A percentile compares a stretch with the other conserved stretches of the same genome.
These are phyloP conservation scores for Suhomyces panamericanus DNA, from an alignment of 1,139 yeast genomes.

Conservation along the genomic window DNA sequence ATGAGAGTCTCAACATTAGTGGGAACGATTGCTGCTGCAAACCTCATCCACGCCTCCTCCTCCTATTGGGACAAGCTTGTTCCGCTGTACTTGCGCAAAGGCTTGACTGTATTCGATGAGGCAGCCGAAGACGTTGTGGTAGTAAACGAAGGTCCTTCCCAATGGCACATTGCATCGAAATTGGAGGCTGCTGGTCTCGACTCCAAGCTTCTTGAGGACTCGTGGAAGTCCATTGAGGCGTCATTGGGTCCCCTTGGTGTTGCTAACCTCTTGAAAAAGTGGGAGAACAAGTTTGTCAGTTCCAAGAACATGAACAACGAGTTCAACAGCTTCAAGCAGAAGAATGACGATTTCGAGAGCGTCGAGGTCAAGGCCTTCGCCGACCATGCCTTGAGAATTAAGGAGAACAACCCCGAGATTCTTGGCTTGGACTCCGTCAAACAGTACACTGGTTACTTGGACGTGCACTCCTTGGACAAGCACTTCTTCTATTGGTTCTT, in stretches of 20 bases:
- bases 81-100: slow-evolving; percentile 2
- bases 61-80: slow-evolving; percentile 7
- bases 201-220: slow-evolving; percentile 13
- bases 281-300: slow-evolving; percentile 15
- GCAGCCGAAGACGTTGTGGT: slow-evolving; percentile 8
- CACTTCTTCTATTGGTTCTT: slow-evolving; percentile 83
- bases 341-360: slow-evolving; percentile 13
- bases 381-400: slow-evolving; percentile 43
- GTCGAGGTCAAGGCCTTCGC: slow-evolving; percentile 21
- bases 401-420: slow-evolving; percentile 40
- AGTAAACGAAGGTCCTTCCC: slow-evolving; percentile 7
- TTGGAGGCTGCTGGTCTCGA: slow-evolving; percentile 3
- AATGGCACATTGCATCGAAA: background rate
- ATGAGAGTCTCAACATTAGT: slow-evolving; percentile 6
- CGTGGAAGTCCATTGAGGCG: slow-evolving; percentile 30
- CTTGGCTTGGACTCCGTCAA: slow-evolving; percentile 56
- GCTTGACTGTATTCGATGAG: background rate
- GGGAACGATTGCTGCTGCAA: slow-evolving; percentile 4
- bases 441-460: slow-evolving; percentile 68
- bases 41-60: slow-evolving; percentile 3
- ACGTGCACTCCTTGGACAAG: slow-evolving; percentile 55
- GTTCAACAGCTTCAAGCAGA: slow-evolving; percentile 11
- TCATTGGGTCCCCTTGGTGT: slow-evolving; percentile 21
- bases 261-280: slow-evolving; percentile 22
- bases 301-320: slow-evolving; percentile 15